These are phyloP conservation scores for Neophaeococcomyces mojaviensis DNA, from an alignment of 2,329 filamentous ascomycete species.

Conservation along the genomic window DNA sequence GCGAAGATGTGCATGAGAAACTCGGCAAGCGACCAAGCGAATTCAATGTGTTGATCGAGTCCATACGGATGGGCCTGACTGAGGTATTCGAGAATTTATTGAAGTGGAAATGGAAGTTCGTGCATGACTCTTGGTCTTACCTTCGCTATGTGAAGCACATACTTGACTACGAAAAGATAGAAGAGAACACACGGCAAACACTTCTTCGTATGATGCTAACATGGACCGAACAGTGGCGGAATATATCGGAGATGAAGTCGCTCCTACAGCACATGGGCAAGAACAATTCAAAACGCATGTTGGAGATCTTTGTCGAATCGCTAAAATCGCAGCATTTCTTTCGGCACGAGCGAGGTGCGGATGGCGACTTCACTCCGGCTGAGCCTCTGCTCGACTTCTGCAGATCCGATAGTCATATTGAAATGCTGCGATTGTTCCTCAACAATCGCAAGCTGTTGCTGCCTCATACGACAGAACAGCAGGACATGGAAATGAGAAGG, in stretches of 20 bases:
- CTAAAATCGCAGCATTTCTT: conserved; percentile 6
- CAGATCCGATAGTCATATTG: neutral
- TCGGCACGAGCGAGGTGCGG: conserved; percentile 5
- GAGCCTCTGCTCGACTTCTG: neutral
- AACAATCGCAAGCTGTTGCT: conserved; percentile 3
- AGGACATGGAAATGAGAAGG: neutral
- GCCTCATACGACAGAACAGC: neutral
- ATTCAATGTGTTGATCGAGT: conserved; percentile 1
- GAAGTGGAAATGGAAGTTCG: conserved; percentile 6
- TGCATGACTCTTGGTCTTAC: neutral
- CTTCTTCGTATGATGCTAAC: conserved; percentile 1
- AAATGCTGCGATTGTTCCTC: conserved; percentile 3
- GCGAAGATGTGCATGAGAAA: neutral
- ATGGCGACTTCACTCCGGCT: neutral
- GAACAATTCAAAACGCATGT: neutral
- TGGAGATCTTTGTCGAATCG: neutral
- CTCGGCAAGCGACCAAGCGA: neutral
- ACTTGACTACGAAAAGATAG: neutral
- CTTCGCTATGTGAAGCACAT: neutral
- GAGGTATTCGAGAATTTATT: conserved; percentile 3
- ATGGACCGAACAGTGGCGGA: conserved; percentile 5
- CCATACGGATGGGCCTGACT: conserved; percentile 1
- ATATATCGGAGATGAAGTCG: conserved; percentile 7
- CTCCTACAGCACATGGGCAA: neutral
- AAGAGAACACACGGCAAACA: neutral